Base-by-base conservation (phyloP, 1,139 yeast genomes). In the Zygosaccharomyces sapae region DNA sequence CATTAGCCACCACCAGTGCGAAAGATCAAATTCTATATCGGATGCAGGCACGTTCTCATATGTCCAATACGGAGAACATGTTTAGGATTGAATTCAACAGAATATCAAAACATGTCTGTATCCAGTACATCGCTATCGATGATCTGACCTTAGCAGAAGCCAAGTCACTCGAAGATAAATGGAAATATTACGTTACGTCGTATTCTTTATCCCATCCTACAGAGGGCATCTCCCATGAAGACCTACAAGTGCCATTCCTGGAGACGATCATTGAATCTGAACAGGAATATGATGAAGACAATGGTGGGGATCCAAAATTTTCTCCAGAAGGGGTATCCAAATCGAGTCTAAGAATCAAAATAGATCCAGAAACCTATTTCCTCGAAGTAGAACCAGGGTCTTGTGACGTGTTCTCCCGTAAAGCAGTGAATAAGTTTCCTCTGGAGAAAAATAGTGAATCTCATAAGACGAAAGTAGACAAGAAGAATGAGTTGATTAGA, bases 131-230 rank as follows among this genome's bases (percentile, higher is more conserved):
- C 50, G 92, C 94, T 25, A 72, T 86, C 45, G 96, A 88, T 59
- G 97, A 90, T 63, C 72, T 89, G 57, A 89, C 97, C 0, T 75
- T 89, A 57, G 83, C 83, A 56, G 92, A 87, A 57, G 83, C 84
- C 30, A 80, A 80, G 58, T 77, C 80, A 27, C 79, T 81, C 2
- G 92, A 86, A 58, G 95, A 87, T 53, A 79, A 78, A 58, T 94
- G 96, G 84, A 89, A 88, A 65, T 90, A 92, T 68, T 92, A 94
- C 63, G 77, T 92, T 46, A 92, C 97, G 0, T 86, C 95, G 43
- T 92, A 85, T 66, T 79, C 92, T 43, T 85, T 92, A 87, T 84
- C 96, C 5, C 95, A 88, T 59, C 97, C 98, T 34, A 92, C 99
- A 1, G 98, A 92, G 67, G 97, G 97, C 27, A 86, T 94, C 18